Conservation (phyloP, 805 yeast species). For the Alloascoidea hylecoeti region DNA sequence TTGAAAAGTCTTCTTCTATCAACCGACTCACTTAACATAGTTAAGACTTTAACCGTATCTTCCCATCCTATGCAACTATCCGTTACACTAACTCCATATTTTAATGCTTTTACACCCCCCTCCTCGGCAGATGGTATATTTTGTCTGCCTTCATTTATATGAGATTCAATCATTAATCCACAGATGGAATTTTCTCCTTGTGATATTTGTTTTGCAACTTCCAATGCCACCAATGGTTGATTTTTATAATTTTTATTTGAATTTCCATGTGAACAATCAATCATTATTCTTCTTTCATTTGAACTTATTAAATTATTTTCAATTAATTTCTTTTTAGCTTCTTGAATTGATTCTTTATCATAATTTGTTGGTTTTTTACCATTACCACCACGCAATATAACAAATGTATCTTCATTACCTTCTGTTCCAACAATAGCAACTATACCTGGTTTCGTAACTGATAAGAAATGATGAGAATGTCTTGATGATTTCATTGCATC, state of each 20-base stretch:
- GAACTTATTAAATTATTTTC: slow-evolving; percentile 21
- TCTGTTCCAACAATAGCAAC: slow-evolving; percentile 94
- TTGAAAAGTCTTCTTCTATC: slow-evolving; percentile 48
- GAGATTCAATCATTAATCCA: slow-evolving; percentile 95
- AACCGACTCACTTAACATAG: slow-evolving; percentile 65
- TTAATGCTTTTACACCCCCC: slow-evolving; percentile 60
- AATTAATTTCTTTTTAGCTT: slow-evolving; percentile 45
- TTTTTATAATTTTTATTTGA: slow-evolving; percentile 81
- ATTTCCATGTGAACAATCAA: slow-evolving; percentile 97
- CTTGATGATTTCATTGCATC: slow-evolving; percentile 91
- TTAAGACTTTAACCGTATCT: slow-evolving; percentile 60
- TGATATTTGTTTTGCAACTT: slow-evolving; percentile 64
- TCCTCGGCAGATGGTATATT: slow-evolving; percentile 56
- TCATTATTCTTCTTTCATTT: slow-evolving; percentile 49
- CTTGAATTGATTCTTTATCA: slow-evolving; percentile 60
- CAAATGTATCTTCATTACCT: slow-evolving; percentile 84
- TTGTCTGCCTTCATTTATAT: slow-evolving; percentile 87
- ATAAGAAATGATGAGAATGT: slow-evolving; percentile 86
- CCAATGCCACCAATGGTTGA: slow-evolving; percentile 80
- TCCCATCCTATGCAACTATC: slow-evolving; percentile 96
- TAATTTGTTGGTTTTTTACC: slow-evolving; percentile 89
- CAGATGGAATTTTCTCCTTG: slow-evolving; percentile 66
- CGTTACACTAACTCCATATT: slow-evolving; percentile 93
- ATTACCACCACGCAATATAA: slow-evolving; percentile 92
- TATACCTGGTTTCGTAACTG: slow-evolving; percentile 92